A percentile compares a stretch with the other conserved stretches of the same genome.
phyloP scores from a whole-genome alignment of 2,329 filamentous ascomycete genomes.

The Didymella lethalis region DNA sequence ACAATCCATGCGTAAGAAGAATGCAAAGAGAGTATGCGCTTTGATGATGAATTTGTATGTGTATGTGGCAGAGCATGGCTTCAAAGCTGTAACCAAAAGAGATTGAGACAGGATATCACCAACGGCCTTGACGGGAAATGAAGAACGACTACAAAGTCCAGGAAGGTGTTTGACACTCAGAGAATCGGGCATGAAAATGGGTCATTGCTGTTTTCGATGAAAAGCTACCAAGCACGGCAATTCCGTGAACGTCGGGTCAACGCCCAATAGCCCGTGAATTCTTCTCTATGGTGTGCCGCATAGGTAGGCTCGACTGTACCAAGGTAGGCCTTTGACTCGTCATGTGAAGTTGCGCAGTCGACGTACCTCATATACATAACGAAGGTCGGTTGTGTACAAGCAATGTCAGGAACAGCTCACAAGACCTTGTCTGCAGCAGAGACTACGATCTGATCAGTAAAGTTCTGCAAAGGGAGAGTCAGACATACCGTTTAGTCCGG shows the following conservation, averaged over 20 bases:
- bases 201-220: neutral
- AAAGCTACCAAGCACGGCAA: neutral
- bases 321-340: neutral
- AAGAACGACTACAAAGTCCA: neutral
- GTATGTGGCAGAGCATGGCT: neutral
- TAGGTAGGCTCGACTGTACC: neutral
- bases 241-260: neutral
- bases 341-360: neutral
- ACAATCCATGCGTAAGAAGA: neutral
- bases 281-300: neutral
- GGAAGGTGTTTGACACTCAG: neutral
- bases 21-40: neutral
- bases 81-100: too few species aligned
- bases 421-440: constrained; percentile 47
- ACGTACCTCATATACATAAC: neutral
- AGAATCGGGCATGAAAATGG: neutral
- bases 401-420: constrained; percentile 8
- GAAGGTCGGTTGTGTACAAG: neutral
- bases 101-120: neutral
- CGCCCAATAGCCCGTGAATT: neutral
- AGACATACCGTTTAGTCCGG: constrained; percentile 74
- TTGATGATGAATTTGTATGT: neutral
- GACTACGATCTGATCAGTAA: constrained; percentile 29
- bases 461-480: neutral
- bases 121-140: neutral